Base-by-base conservation (phyloP, 495 filamentous ascomycete genomes). In the Amorphotheca resinae region DNA sequence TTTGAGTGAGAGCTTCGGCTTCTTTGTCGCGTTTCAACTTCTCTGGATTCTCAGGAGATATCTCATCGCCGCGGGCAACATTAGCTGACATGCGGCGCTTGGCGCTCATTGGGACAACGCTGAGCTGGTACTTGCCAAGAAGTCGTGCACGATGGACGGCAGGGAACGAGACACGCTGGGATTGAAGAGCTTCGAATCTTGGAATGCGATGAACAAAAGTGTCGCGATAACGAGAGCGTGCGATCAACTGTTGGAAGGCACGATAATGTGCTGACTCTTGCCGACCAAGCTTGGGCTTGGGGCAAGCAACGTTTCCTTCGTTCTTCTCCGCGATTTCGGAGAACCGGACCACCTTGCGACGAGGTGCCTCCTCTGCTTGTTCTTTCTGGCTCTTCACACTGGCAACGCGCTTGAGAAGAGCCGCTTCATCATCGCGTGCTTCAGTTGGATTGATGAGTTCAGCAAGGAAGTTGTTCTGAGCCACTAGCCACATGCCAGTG, bases 241-340 rank as follows among this genome's bases (percentile, higher is more conserved):
- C 68, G 33, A 74, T 63, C 33, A 81, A 66, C 33, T 80, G 76
- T 46, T 84, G 78, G 59, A 95, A 95, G 20, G 86, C 86, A 47
- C 85, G 79, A 69, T 89, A 88, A 58, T 91, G 95, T n/a, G 88
- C 83, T 1, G 81, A 80, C 52, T 93, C 85, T 54, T 78, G 66
- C 54, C 68, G 58, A 55, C 58, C 34, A 51, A 67, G 41, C 55
- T 65, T 67, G n/a, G 69, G 61, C 6, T 67, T 63, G 21, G 57
- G 59, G 41, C 62, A 62, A 14, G 68, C 65, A 18, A 68, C 47
- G 15, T 56, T n/a, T 9, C 23, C 22, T 12, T n/a, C 53, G 7
- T 20, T 33, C 9, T 32, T 16, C 12, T 68, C 65, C 5, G 72
- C 58, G 36, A 76, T 69, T 20, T 75, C 73, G 5, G 77, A 74